A percentile compares a stretch with the other conserved stretches of the same genome.
Evolutionary conservation across 495 filamentous ascomycete genomes (phyloP).

Genomic region (Podospora fimiseda): DNA sequence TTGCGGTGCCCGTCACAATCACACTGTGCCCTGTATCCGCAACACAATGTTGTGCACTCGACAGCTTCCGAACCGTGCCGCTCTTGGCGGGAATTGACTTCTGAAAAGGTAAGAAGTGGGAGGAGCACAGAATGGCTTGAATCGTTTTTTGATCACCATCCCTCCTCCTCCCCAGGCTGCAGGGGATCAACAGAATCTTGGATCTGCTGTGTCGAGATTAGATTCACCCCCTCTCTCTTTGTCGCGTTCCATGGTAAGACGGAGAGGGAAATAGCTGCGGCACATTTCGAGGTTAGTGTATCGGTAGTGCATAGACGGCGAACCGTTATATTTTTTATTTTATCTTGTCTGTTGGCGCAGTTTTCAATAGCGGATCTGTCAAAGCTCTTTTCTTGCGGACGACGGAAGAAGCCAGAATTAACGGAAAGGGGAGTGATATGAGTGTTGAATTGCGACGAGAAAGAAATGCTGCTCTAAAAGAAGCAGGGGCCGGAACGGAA

Average conservation of each 20-base stretch:
- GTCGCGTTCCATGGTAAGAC: neutral
- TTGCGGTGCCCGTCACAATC: no score
- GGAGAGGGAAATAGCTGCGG: neutral
- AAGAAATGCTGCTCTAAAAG: no score
- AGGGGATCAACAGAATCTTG: slow-evolving; percentile 19
- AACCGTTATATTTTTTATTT: no score
- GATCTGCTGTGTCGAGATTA: slow-evolving; percentile 4
- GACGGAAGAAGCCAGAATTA: no score
- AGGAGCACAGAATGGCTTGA: neutral
- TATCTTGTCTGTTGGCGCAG: no score
- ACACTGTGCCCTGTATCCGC: no score
- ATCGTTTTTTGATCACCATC: neutral
- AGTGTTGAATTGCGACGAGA: no score
- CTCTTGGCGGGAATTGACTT: neutral
- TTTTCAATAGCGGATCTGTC: no score
- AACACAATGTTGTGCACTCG: no score
- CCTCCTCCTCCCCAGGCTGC: slow-evolving; percentile 15
- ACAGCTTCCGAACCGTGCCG: slow-evolving; percentile 4
- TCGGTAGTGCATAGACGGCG: no score
- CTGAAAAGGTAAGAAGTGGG: neutral
- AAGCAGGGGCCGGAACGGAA: neutral
- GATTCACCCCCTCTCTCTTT: neutral
- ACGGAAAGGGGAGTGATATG: no score
- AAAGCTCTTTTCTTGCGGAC: no score
- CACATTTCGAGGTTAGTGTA: neutral